Evolutionary conservation across 345 rosid genomes (phyloP).

Genomic region (Erysimum cheiranthoides): DNA sequence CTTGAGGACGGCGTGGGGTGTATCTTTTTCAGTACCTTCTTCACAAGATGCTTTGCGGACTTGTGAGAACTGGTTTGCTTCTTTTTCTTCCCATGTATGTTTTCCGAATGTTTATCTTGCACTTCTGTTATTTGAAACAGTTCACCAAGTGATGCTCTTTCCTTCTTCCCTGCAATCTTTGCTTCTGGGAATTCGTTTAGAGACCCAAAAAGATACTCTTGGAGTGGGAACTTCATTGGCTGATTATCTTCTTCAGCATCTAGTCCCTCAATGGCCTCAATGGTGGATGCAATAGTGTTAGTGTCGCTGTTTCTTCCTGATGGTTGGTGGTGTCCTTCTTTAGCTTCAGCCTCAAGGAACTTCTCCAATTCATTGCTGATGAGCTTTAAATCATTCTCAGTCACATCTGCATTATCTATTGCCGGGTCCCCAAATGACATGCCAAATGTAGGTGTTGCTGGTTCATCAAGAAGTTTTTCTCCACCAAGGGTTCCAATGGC

Average conservation of each 20-base stretch:
- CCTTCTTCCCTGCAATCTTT: slow-evolving; percentile 57
- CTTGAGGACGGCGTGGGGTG: slow-evolving; percentile 46
- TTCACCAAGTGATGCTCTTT: slow-evolving; percentile 73
- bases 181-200: slow-evolving; percentile 62
- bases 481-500: slow-evolving; percentile 91
- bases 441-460: slow-evolving; percentile 77
- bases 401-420: slow-evolving; percentile 56
- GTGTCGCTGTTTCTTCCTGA: slow-evolving; percentile 70
- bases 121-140: slow-evolving; percentile 65
- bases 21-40: slow-evolving; percentile 68
- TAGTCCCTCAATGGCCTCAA: slow-evolving; percentile 55
- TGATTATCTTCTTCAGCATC: slow-evolving; percentile 54
- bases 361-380: slow-evolving; percentile 69
- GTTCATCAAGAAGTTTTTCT: slow-evolving; percentile 55
- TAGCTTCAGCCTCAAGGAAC: slow-evolving; percentile 83
- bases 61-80: slow-evolving; percentile 55
- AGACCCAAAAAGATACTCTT: slow-evolving; percentile 82
- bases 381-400: slow-evolving; percentile 68
- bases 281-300: slow-evolving; percentile 61
- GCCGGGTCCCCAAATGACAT: slow-evolving; percentile 52
- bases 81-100: slow-evolving; percentile 50
- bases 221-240: slow-evolving; percentile 65
- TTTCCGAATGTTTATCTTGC: slow-evolving; percentile 49
- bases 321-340: slow-evolving; percentile 66
- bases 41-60: slow-evolving; percentile 65